A percentile compares a stretch with the other conserved stretches of the same genome.
Evolutionary conservation across 2,329 filamentous ascomycete species (phyloP).

Genomic region (Pseudogymnoascus sp.): DNA sequence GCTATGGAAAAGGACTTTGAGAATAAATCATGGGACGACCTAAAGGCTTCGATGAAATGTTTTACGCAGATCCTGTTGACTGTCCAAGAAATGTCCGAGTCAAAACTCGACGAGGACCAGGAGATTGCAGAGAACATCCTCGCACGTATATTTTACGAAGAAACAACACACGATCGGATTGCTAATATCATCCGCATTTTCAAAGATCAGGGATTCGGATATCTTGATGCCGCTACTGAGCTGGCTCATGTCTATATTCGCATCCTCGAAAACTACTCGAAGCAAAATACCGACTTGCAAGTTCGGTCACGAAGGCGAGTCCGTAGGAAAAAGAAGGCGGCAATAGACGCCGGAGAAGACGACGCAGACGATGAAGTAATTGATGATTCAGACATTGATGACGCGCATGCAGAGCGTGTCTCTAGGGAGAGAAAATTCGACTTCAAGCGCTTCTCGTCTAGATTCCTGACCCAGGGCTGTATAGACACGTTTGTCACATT

Average conservation of each 20-base stretch:
- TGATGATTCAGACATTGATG: conserved; percentile 67
- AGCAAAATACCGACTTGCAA: conserved; percentile 90
- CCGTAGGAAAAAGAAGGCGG: conserved; percentile 63
- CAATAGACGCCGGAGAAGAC: conserved; percentile 34
- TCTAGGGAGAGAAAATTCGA: conserved; percentile 87
- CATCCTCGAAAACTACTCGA: conserved; percentile 86
- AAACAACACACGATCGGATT: conserved; percentile 83
- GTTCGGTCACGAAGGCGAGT: conserved; percentile 72
- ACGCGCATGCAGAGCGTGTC: conserved; percentile 58
- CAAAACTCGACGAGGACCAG: conserved; percentile 80
- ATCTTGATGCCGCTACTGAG: conserved; percentile 85
- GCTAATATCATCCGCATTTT: conserved; percentile 74
- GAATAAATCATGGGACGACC: conserved; percentile 76
- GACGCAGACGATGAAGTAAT: conserved; percentile 43
- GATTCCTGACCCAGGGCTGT: conserved; percentile 75
- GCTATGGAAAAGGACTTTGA: conserved; percentile 73
- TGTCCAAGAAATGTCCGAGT: conserved; percentile 84
- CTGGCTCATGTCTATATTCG: conserved; percentile 85
- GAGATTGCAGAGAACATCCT: conserved; percentile 97
- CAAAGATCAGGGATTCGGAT: conserved; percentile 89
- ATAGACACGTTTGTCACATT: conserved; percentile 85
- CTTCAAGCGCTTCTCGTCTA: conserved; percentile 72
- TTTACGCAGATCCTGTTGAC: conserved; percentile 92
- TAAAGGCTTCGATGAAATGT: conserved; percentile 83
- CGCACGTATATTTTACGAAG: conserved; percentile 96